Conservation (phyloP, 2,329 filamentous ascomycete species). For the Neonectria neomacrospora region DNA sequence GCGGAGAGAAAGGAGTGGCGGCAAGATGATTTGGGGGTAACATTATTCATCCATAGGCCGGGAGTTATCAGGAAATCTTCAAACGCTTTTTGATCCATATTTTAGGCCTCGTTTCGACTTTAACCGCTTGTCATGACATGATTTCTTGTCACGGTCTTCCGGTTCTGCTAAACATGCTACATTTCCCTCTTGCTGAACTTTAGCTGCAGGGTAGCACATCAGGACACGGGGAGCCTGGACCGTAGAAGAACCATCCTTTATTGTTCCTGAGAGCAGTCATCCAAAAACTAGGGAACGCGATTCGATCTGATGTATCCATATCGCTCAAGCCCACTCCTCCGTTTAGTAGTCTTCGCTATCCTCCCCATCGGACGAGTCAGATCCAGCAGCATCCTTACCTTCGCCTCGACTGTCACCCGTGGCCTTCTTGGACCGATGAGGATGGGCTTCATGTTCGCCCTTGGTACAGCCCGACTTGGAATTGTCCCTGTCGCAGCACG, state of each 20-base stretch:
- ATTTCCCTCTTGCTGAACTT: no score
- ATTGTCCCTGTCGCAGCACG: constrained; percentile 32
- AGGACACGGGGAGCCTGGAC: no score
- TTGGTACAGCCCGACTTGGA: constrained; percentile 25
- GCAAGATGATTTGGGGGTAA: constrained; percentile 31
- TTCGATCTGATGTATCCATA: no score
- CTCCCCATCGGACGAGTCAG: background rate
- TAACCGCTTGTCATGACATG: no score
- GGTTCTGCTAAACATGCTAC: no score
- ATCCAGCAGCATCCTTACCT: background rate
- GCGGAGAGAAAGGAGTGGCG: constrained; percentile 11
- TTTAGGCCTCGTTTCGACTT: no score
- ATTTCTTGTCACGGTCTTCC: no score
- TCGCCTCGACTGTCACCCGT: background rate
- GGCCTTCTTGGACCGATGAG: constrained; percentile 21
- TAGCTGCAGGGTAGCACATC: no score
- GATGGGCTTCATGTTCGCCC: constrained; percentile 32
- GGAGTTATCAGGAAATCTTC: constrained; percentile 39
- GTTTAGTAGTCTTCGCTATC: background rate
- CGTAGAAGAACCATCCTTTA: no score
- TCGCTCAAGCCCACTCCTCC: no score
- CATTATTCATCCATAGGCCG: constrained; percentile 41
- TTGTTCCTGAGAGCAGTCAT: no score
- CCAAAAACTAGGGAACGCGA: no score
- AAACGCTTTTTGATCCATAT: constrained; percentile 3